Evolutionary conservation across 2,329 filamentous ascomycete genomes (phyloP).

Genomic region (Phymatotrichopsis omnivora): DNA sequence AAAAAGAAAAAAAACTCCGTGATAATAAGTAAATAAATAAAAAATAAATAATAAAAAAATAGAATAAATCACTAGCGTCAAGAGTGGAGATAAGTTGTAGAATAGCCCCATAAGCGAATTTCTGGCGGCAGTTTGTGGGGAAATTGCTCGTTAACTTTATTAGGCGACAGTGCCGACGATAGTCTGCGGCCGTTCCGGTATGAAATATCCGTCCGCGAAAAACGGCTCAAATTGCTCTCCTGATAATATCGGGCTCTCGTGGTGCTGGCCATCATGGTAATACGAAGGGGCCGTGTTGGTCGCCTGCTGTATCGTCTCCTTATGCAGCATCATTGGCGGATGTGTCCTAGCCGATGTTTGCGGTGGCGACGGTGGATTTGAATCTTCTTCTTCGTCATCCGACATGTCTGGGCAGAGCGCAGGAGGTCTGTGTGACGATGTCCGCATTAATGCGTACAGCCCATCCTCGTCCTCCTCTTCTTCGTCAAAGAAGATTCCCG

Average conservation of each 20-base stretch:
- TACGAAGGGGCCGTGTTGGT: not conserved
- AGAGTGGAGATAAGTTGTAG: too few species aligned
- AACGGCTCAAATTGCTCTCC: constrained; percentile 18
- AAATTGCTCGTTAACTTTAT: too few species aligned
- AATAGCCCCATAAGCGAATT: too few species aligned
- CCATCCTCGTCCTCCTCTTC: constrained; percentile 40
- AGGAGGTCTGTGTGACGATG: constrained; percentile 30
- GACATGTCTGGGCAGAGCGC: constrained; percentile 27
- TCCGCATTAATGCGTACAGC: constrained; percentile 29
- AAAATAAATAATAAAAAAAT: too few species aligned
- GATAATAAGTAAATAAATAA: too few species aligned
- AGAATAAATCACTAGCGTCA: too few species aligned
- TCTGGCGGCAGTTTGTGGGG: too few species aligned
- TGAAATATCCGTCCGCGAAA: constrained; percentile 22
- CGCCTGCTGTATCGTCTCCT: constrained; percentile 10
- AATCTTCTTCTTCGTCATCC: constrained; percentile 30
- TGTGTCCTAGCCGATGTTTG: constrained; percentile 27
- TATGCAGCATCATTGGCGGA: constrained; percentile 19
- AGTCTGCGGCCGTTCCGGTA: constrained; percentile 14
- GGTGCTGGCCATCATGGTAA: not conserved
- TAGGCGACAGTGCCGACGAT: constrained; percentile 25
- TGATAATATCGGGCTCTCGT: too few species aligned
- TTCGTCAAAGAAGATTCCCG: constrained; percentile 57
- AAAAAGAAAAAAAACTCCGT: too few species aligned
- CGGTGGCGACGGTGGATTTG: constrained; percentile 28